These are phyloP conservation scores for Raffaelea albimanens DNA, from an alignment of 2,329 filamentous ascomycete species.

Conservation along the genomic window DNA sequence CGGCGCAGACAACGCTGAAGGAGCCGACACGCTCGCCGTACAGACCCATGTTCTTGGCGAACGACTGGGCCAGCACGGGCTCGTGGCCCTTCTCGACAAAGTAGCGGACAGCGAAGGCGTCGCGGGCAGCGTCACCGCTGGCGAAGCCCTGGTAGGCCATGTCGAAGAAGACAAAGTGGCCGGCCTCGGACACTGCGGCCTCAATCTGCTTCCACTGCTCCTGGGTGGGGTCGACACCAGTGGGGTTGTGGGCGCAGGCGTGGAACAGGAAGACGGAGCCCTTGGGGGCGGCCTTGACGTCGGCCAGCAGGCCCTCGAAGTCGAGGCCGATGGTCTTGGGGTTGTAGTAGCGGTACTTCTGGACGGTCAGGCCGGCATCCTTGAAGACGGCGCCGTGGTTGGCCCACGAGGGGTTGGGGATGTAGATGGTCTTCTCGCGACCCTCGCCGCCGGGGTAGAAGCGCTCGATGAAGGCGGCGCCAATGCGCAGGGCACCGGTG, in stretches of 20 bases:
- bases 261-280: constrained; percentile 89
- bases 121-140: constrained; percentile 80
- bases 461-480: constrained; percentile 82
- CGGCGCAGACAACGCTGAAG: constrained; percentile 77
- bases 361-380: constrained; percentile 81
- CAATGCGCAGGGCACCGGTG: constrained; percentile 90
- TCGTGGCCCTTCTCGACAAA: constrained; percentile 90
- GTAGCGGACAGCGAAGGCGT: constrained; percentile 87
- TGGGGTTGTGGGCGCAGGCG: constrained; percentile 96
- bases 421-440: constrained; percentile 78
- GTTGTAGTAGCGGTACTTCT: constrained; percentile 98
- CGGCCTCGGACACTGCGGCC: constrained; percentile 72
- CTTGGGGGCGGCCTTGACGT: constrained; percentile 81
- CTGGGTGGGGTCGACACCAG: constrained; percentile 84
- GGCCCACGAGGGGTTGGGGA: constrained; percentile 92
- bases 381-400: constrained; percentile 97
- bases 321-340: constrained; percentile 97
- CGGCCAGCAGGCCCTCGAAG: constrained; percentile 85
- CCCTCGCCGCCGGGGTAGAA: constrained; percentile 67
- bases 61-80: constrained; percentile 81
- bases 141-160: constrained; percentile 99
- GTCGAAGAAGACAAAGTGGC: constrained; percentile 95
- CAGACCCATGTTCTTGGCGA: constrained; percentile 99
- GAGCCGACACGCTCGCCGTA: constrained; percentile 97
- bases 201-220: constrained; percentile 92